Evolutionary conservation across 1,284 basidiomycete genomes (phyloP), one percentile per base, ranked within the genome.

Genomic region (Cutaneotrichosporon mucoides): DNA sequence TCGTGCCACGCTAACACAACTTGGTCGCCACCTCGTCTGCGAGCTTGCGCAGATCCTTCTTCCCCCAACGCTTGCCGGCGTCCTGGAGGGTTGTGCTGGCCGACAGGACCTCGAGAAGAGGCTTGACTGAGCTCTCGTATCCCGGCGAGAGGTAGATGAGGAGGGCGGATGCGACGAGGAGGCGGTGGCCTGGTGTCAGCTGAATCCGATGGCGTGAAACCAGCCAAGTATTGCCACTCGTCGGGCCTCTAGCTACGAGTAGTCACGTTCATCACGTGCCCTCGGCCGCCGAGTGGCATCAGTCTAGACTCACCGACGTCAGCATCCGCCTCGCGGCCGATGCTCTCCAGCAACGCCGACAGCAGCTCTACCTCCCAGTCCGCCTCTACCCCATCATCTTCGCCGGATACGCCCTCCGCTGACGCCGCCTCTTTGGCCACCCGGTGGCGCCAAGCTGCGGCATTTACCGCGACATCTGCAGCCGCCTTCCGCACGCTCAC

Each of bases 301-400:
- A 24, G 24, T 24, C 24, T 24, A 24, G 24, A 85, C 89, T 78
- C 62, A 88, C 89, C 85, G 64, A 88, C 85, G 71, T 92, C 91
- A 74, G 91, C 89, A 63, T 82, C 81, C 55, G 77, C 81, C 77
- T 93, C 91, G 66, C 82, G 82, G 52, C 81, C 81, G 42, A 93
- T 75, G 7, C 86, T 88, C 73, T 90, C 88, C 0, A 92, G 73
- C 12, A 94, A 72, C 0, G 88, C 92, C 67, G 86, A 89, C 4
- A 87, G 79, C 15, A 93, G 77, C 77, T 94, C 92, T 0, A 88
- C 80, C 69, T 90, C 86, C 90, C 90, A 93, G 55, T 92, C 90
- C 37, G 82, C 87, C 43, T 81, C 81, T 15, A 78, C 80, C 12
- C 72, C 80, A 59, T 83, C 82, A 46, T 82, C 82, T 6, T 69